Percentiles rank a stretch among this genome's conserved stretches.
Conservation (phyloP, 2,329 filamentous ascomycete genomes). For the Colletotrichum melonis region DNA sequence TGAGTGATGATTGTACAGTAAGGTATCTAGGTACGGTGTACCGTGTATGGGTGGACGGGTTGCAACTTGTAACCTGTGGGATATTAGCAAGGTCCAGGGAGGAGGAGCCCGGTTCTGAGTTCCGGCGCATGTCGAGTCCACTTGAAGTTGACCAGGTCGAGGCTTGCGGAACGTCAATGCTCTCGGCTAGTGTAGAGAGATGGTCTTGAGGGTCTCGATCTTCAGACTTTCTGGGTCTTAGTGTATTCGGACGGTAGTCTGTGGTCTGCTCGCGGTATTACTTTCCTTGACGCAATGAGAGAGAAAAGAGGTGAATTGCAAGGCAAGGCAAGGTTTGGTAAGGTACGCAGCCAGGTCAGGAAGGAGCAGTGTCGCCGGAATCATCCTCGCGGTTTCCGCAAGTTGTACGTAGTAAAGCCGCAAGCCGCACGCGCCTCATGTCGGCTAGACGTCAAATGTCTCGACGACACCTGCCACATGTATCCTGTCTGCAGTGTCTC, state of each 20-base stretch:
- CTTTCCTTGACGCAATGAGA: neutral
- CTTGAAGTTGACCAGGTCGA: neutral
- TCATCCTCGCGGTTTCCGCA: constrained; percentile 13
- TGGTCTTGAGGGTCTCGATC: neutral
- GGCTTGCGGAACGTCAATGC: constrained; percentile 24
- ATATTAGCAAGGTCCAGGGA: constrained; percentile 17
- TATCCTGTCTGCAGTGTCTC: constrained; percentile 31
- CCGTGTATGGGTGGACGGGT: no score
- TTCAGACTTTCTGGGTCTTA: neutral
- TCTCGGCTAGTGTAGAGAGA: neutral
- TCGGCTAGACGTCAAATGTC: constrained; percentile 34
- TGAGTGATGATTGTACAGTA: neutral
- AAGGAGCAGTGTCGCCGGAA: neutral
- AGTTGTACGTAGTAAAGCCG: neutral
- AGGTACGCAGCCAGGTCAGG: no score
- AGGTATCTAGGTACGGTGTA: no score
- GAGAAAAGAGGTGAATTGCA: neutral
- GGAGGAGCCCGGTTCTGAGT: constrained; percentile 10
- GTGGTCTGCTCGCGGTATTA: neutral
- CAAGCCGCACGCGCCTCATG: constrained; percentile 21
- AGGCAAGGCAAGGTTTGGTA: no score
- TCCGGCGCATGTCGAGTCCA: neutral
- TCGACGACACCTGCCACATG: constrained; percentile 35
- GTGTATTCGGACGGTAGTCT: neutral
- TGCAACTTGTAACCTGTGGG: neutral